phyloP scores from a whole-genome alignment of 2,329 filamentous ascomycete species.

The Paecilomyces dactylethromorphus region DNA sequence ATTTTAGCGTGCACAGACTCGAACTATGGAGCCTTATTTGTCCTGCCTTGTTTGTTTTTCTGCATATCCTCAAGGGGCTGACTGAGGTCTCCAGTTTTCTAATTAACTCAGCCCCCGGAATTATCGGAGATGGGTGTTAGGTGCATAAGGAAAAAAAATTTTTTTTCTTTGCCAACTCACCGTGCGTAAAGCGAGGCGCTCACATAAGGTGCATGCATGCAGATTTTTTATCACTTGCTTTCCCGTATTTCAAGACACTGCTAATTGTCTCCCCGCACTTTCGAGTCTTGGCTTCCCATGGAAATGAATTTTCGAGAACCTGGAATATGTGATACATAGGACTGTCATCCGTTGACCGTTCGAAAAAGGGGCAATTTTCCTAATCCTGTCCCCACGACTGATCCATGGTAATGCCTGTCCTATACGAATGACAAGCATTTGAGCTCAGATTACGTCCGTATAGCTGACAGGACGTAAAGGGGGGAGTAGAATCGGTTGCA shows the following conservation, averaged over 20 bases:
- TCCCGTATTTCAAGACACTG: neutral
- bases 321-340: neutral
- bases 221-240: neutral
- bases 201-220: neutral
- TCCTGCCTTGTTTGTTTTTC: no score
- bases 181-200: neutral
- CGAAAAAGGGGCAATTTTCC: neutral
- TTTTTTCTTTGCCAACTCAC: no score
- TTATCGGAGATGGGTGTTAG: no score
- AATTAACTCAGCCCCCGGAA: no score
- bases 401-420: no score
- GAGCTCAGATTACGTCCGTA: no score
- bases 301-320: neutral
- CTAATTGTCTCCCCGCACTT: neutral
- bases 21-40: neutral
- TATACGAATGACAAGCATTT: no score
- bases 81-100: neutral
- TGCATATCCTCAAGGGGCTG: neutral
- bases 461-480: no score
- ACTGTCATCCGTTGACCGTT: neutral
- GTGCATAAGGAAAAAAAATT: no score
- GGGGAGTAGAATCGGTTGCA: no score
- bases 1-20: neutral
- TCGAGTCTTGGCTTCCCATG: neutral
- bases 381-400: no score